Evolutionary conservation across 148 eudicot genomes (phyloP).

Genomic region (Diospyros lotus): DNA sequence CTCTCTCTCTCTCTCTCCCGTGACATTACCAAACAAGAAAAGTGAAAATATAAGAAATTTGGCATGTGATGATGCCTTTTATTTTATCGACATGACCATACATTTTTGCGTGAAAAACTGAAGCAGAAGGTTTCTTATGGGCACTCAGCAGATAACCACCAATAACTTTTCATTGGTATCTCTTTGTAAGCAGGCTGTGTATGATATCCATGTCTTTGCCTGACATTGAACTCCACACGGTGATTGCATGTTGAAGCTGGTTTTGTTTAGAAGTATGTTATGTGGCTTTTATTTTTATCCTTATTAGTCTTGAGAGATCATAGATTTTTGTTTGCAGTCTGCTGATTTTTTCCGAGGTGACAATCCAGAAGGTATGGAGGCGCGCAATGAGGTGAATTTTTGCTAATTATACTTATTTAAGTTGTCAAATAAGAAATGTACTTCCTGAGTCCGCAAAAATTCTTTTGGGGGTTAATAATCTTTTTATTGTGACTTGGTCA

Average conservation of each 20-base stretch:
- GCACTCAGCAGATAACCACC: neutral
- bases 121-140: neutral
- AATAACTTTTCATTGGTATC: neutral
- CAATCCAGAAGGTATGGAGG: slow-evolving; percentile 96
- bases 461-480: neutral
- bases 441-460: neutral
- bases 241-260: neutral
- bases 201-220: neutral
- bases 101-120: neutral
- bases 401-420: neutral
- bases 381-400: slow-evolving; percentile 89
- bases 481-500: neutral
- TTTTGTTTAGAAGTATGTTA: neutral
- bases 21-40: no score
- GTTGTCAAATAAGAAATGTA: neutral
- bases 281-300: neutral
- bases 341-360: slow-evolving; percentile 97
- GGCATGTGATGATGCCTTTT: neutral
- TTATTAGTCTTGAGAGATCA: slow-evolving; percentile 8
- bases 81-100: neutral
- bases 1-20: no score
- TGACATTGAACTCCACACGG: neutral
- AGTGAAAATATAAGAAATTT: neutral
- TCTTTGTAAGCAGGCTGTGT: slow-evolving; percentile 9
- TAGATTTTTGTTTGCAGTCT: slow-evolving; percentile 41